Evolutionary conservation across 768 basidiomycete genomes (phyloP), one percentile per base, ranked within the genome.

Genomic region (Pholiota conissans): DNA sequence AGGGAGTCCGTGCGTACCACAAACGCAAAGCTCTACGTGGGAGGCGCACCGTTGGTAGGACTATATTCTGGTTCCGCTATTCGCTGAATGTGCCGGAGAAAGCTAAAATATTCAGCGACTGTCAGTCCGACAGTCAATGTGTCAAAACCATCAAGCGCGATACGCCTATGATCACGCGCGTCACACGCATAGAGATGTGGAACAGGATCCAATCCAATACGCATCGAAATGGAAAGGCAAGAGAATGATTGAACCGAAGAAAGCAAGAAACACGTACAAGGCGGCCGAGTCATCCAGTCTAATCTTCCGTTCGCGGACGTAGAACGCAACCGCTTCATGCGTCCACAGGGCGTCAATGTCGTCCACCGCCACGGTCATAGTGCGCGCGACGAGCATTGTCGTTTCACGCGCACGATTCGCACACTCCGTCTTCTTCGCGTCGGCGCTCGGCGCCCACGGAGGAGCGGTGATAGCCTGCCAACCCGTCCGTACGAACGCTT

Each of bases 231-330:
- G 22, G 27, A 48, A 49, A 35, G 24, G 34, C 7, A 4, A 20
- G 30, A 42, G 26, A 39, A 24, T 63, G 57, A 35, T 32, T 32
- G 13, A 13, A 6, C 6, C 6, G 30, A 32, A 32, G 30, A 27
- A 58, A 35, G 56, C 40, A 56, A 54, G 32, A 28, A 49, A 5
- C 5, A 72, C 87, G 67, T 68, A 93, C 91, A 88, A 91, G 26
- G 84, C 73, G 3, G 87, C 88, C 10, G 86, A 89, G 66, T 93
- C 91, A 56, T 91, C 87, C 5, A 93, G 75, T 55, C 81, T 79
- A 60, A 92, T 73, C 65, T 82, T 85, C 52, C 85, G 80, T 29
- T 76, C 69, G 47, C 81, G 73, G 49, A 90, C 39, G 24, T 91
- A 73, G 56, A 78, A 72, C 63, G 78, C 79, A 29, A 92, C 85